Conservation (phyloP, 1,284 basidiomycete genomes). For the Apiotrichum veenhuisii region DNA sequence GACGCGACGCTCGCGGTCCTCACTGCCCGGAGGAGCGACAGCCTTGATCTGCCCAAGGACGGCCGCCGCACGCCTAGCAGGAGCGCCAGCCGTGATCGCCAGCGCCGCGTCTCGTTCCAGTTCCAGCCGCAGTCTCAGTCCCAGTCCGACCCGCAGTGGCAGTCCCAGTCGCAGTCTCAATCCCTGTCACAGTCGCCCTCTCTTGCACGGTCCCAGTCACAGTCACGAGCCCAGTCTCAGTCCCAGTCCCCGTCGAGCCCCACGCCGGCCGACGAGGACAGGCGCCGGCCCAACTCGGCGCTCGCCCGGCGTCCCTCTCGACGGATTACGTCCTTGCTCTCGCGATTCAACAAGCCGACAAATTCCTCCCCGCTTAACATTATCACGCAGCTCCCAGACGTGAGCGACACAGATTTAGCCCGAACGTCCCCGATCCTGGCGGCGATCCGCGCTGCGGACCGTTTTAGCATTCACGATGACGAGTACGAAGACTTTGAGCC, state of each 20-base stretch:
- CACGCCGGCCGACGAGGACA: neutral
- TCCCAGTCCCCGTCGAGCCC: no score
- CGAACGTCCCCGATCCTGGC: neutral
- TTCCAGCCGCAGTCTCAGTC: neutral
- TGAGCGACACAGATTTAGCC: neutral
- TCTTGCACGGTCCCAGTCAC: no score
- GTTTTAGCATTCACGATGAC: conserved; percentile 35
- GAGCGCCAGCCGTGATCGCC: neutral
- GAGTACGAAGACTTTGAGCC: conserved; percentile 2
- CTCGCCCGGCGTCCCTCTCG: neutral
- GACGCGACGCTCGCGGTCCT: neutral
- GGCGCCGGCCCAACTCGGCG: neutral
- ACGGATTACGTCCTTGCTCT: conserved; percentile 7
- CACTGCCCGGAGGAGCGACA: neutral
- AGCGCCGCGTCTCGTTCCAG: neutral
- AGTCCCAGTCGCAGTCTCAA: no score
- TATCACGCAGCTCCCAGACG: neutral
- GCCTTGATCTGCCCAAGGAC: neutral
- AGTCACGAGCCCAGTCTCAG: no score
- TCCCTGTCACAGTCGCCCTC: no score
- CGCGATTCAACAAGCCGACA: conserved; percentile 4
- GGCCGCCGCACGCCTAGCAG: neutral
- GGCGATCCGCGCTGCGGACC: conserved; percentile 28
- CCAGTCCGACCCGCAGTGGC: neutral
- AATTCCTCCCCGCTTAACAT: neutral